Base-by-base conservation (phyloP, 108 stramenopile species). In the Cyclostephanos tholiformis region DNA sequence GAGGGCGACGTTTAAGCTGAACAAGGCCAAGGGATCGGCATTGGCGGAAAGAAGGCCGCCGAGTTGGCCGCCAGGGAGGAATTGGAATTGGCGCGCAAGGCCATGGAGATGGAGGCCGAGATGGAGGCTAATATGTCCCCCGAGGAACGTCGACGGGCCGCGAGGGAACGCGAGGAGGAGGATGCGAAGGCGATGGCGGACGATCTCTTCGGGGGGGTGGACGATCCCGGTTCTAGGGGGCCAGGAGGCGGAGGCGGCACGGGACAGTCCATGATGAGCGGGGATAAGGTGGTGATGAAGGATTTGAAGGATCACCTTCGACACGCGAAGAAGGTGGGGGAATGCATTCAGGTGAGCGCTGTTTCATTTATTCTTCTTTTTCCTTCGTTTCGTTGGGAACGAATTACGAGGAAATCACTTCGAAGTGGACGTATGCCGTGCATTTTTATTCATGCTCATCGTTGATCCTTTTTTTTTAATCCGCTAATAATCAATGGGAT, bases 291-390 rank as follows among this genome's bases (percentile, higher is more conserved):
- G 23, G 84, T 87, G 19, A 63, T 96, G 84, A 91, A 86, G 51
- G 91, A 92, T 77, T 65, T 96, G 80, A 92, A 94, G 79, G 93
- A 94, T 69, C 93, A 94, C 75, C 86, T 96, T 79, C 87, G 89
- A 80, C 93, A 96, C 80, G 95, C 95, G 12, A 78, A 82, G 63
- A 90, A 89, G 64, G 87, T 94, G 60, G 89, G 86, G 43, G 82
- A 84, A 57, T 79, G 83, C 62, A 82, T 95, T 77, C 84, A 87
- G 83, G 90, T 91, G 64, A 80, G 85, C n/a, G n/a, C n/a, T n/a
- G n/a, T n/a, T n/a, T n/a, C n/a, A n/a, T 56, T 53, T 65, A 26
- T 65, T 10, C 19, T 55, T 59, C 51, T 44, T 56, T 0, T 65
- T 64, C 23, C 20, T 10, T 55, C 0, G 4, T 48, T 2, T 51